Percentiles rank a stretch among this genome's conserved stretches.
Evolutionary conservation across 257 asterid genomes (phyloP).

Genomic region (Solanum arcanum): DNA sequence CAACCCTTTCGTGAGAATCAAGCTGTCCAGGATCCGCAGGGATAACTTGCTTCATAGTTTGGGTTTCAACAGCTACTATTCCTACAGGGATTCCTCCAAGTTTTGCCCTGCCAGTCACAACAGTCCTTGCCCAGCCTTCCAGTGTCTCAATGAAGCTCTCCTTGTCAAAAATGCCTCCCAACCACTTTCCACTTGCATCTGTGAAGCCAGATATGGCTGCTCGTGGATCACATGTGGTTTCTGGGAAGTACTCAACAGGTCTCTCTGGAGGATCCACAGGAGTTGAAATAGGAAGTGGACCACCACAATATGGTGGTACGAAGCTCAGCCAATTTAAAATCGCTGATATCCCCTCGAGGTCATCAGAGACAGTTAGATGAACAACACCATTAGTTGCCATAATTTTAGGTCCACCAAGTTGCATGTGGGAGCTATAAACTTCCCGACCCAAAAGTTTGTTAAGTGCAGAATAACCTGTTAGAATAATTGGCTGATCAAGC

Average conservation of each 20-base stretch:
- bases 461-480: conserved; percentile 92
- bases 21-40: conserved; percentile 99
- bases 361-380: conserved; percentile 91
- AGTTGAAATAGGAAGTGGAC: conserved; percentile 70
- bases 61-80: conserved; percentile 93
- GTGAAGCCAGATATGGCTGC: conserved; percentile 74
- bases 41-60: conserved; percentile 91
- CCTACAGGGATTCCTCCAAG: conserved; percentile 98
- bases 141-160: conserved; percentile 87
- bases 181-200: conserved; percentile 69
- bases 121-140: conserved; percentile 98
- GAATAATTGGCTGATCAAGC: conserved; percentile 89
- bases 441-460: conserved; percentile 95
- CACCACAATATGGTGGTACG: conserved; percentile 73
- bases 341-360: conserved; percentile 88
- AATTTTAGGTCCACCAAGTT: conserved; percentile 98
- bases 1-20: conserved; percentile 86
- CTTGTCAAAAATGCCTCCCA: conserved; percentile 84
- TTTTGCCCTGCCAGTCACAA: conserved; percentile 87
- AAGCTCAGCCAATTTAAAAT: conserved; percentile 93
- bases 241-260: conserved; percentile 65
- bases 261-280: conserved; percentile 70
- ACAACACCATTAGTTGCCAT: conserved; percentile 98
- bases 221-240: conserved; percentile 91
- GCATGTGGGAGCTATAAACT: conserved; percentile 98